Base-by-base conservation (phyloP, 371 early-diverging fungal genomes). In the Saksenaea oblongispora region DNA sequence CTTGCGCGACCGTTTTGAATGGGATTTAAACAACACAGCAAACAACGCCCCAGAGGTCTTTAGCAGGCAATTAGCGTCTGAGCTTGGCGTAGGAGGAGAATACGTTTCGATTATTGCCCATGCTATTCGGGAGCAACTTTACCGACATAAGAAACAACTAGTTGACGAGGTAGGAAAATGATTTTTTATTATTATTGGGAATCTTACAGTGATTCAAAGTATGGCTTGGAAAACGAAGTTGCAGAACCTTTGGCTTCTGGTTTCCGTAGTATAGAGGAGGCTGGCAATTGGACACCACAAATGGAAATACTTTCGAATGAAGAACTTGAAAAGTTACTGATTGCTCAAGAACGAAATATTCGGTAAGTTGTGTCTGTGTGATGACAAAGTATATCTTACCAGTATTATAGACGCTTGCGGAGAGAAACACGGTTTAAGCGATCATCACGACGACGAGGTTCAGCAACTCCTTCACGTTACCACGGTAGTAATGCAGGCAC, bases 1-100 rank as follows among this genome's bases (percentile, higher is more conserved):
- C 64, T 75, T 96, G 28, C 83, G 90, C n/a, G 98, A 98, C 75
- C 89, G 89, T 26, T 91, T 98, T 70, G 95, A 96, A 71, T 98
- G 98, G 98, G 94, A 94, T 62, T 77, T 95, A 11, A 71, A 73
- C 18, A 75, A 71, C 42, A 85, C 85, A 22, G 64, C 84, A n/a
- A 84, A 86, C 10, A 76, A 78, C 67, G 76, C 78, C 13, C 98
- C 98, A 0, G 96, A 95, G 72, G 88, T 89, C 27, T 97, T 96
- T 74, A 90, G 95, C 26, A 77, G 81, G 17, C 86, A 83, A 27
- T 75, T 96, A 59, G 88, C 90, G 5, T 79, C 91, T 13, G 98
- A 98, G 59, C 71, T 96, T 14, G 96, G 96, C 2, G 74, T 98
- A 7, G 96, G 94, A 5, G 95, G 96, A 4, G 97, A 97, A 69